These are phyloP conservation scores for Incumbomyces lentus DNA, from an alignment of 2,329 filamentous ascomycete genomes.

Conservation along the genomic window DNA sequence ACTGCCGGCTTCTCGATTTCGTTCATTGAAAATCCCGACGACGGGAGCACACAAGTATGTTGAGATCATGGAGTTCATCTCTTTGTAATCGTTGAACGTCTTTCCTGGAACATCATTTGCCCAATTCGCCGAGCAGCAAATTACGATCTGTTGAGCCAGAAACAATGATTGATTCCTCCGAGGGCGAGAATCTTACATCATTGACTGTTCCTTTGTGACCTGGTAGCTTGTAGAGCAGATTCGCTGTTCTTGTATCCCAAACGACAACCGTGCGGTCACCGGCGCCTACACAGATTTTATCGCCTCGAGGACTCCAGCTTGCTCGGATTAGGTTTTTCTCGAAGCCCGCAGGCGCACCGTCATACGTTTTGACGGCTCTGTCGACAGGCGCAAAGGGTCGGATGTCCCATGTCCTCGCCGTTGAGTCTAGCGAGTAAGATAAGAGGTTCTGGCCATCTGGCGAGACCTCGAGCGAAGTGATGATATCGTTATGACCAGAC, in stretches of 20 bases:
- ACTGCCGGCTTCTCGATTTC: too few relatives aligned
- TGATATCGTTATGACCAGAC: constrained; percentile 79
- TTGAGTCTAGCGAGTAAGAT: constrained; percentile 89
- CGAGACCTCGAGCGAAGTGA: constrained; percentile 83
- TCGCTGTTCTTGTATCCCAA: constrained; percentile 82
- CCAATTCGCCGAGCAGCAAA: constrained; percentile 71
- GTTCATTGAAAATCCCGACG: too few relatives aligned
- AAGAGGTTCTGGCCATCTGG: constrained; percentile 83
- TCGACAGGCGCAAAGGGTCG: constrained; percentile 86
- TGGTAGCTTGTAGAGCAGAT: constrained; percentile 85
- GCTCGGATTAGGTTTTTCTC: constrained; percentile 88
- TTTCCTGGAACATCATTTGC: constrained; percentile 15
- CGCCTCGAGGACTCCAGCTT: constrained; percentile 79
- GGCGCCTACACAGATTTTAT: constrained; percentile 77
- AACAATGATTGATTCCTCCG: constrained; percentile 73
- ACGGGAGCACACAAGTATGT: too few relatives aligned
- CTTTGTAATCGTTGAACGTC: too few relatives aligned
- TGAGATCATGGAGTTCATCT: too few relatives aligned
- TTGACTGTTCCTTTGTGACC: constrained; percentile 94
- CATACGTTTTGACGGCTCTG: constrained; percentile 74
- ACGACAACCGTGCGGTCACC: constrained; percentile 85
- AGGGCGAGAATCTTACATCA: constrained; percentile 80
- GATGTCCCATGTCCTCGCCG: constrained; percentile 91
- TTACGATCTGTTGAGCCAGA: constrained; percentile 84
- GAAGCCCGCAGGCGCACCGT: constrained; percentile 75